Conservation (phyloP, 2,329 filamentous ascomycete species). For the Alternaria postmessia region DNA sequence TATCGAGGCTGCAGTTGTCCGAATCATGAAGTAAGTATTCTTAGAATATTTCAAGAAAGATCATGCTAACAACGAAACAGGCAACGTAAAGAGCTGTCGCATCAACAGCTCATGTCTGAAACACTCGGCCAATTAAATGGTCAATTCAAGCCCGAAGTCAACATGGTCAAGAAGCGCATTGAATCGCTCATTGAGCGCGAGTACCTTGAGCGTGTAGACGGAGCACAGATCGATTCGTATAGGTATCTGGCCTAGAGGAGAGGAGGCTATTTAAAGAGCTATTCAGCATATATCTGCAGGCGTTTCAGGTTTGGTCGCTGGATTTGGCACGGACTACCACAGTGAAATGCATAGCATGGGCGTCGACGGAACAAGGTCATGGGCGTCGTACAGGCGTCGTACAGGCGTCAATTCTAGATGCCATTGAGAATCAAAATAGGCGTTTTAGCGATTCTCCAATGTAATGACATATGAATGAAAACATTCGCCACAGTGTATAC, state of each 20-base stretch:
- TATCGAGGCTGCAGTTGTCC: conserved; percentile 78
- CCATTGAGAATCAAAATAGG: neutral
- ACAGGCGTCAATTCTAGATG: neutral
- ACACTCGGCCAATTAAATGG: conserved; percentile 72
- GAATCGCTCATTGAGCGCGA: conserved; percentile 79
- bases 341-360: conserved; percentile 23
- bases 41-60: neutral
- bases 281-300: conserved; percentile 7
- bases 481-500: neutral
- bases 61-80: conserved; percentile 54
- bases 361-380: conserved; percentile 5
- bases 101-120: conserved; percentile 74
- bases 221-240: conserved; percentile 68
- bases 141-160: conserved; percentile 78
- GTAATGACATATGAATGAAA: neutral
- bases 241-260: conserved; percentile 71
- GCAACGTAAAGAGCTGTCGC: conserved; percentile 75
- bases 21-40: conserved; percentile 82
- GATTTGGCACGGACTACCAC: conserved; percentile 5
- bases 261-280: neutral
- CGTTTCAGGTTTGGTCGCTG: neutral
- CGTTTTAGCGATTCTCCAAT: neutral
- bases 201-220: conserved; percentile 79
- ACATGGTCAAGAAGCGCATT: conserved; percentile 82
- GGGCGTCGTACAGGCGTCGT: neutral